Conservation (phyloP, 208 protist species). For the Phytomonas francai region DNA sequence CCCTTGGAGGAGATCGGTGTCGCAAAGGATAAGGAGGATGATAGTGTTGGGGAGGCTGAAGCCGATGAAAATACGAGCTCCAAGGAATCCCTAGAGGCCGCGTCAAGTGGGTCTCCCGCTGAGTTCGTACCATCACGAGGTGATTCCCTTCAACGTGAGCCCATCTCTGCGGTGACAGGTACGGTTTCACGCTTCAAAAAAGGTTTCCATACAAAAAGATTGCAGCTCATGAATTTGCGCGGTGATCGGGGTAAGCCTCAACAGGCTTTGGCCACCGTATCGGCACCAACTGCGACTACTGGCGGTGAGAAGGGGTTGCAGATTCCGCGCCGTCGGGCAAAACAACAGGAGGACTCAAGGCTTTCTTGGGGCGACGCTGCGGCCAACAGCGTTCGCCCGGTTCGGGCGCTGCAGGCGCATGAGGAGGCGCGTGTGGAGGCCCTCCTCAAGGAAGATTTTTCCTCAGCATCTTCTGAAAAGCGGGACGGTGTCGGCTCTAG, state of each 20-base stretch:
- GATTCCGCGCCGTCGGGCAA: too few relatives aligned
- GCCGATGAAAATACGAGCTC: background rate
- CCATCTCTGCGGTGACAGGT: too few relatives aligned
- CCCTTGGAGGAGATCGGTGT: conserved; percentile 35
- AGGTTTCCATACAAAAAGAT: too few relatives aligned
- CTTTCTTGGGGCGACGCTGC: background rate
- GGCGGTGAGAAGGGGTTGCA: too few relatives aligned
- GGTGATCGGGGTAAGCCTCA: background rate
- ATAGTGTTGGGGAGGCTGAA: background rate
- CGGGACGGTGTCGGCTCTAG: conserved; percentile 11
- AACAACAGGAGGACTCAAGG: too few relatives aligned
- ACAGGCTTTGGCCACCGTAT: background rate
- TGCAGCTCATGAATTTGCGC: too few relatives aligned
- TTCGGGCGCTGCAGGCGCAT: conserved; percentile 10
- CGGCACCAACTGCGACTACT: background rate
- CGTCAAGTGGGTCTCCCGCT: too few relatives aligned
- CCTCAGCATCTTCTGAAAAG: conserved; percentile 1
- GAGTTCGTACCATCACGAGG: too few relatives aligned
- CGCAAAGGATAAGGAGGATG: conserved; percentile 4
- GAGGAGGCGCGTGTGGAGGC: conserved; percentile 35
- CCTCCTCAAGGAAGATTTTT: conserved; percentile 23
- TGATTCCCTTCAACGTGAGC: too few relatives aligned
- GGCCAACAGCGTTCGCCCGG: conserved; percentile 11
- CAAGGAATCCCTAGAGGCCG: too few relatives aligned
- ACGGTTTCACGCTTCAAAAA: too few relatives aligned